Base-by-base conservation (phyloP, 73 alveolate species). In the Paramecium pentaurelia region DNA sequence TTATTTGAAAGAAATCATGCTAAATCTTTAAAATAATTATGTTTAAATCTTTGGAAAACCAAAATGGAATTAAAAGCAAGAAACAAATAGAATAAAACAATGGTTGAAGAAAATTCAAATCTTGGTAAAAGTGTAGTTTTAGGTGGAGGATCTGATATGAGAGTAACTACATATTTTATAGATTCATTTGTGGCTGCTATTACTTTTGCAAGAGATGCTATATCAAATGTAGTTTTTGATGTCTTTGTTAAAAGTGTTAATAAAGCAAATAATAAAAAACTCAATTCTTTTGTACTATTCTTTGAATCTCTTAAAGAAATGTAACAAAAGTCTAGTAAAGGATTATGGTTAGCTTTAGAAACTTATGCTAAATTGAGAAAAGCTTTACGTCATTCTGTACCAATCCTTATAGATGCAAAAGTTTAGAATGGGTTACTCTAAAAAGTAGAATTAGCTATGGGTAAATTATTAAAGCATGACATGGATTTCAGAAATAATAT, bases 401-500 rank as follows among this genome's bases (percentile, higher is more conserved):
- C 91, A 1, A 45, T 80, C 16, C 45, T 80, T 25, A 80, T 80
- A 8, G 91, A 80, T 80, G 47, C 91, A 22, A 80, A 80, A 80
- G 77, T 80, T 42, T 8, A 42, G 14, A 14, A 16, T 42, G 91
- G 91, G 6, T 42, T 80, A 27, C 73, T 80, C 2, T 34, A 80
- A 8, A 80, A 80, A 27, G 91, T 80, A 5, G 91, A 80, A 47
- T 80, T 80, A 36, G 91, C 91, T 42, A 80, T 80, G 91, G 91
- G 91, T 42, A 80, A 80, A 45, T 49, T 80, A 45, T 28, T 80
- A 8, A 80, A 80, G 49, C 91, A 80, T 80, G 91, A 80, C 18
- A 45, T 80, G 91, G 91, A 89, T 42, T 77, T 71, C 49, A 89
- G 94, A 54, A 83, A 89, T 73, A 77, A 42, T 8, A 83, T 83